Evolutionary conservation across 176 grass and related monocot genomes (phyloP).

Genomic region (Dendrocalamus sinicus): DNA sequence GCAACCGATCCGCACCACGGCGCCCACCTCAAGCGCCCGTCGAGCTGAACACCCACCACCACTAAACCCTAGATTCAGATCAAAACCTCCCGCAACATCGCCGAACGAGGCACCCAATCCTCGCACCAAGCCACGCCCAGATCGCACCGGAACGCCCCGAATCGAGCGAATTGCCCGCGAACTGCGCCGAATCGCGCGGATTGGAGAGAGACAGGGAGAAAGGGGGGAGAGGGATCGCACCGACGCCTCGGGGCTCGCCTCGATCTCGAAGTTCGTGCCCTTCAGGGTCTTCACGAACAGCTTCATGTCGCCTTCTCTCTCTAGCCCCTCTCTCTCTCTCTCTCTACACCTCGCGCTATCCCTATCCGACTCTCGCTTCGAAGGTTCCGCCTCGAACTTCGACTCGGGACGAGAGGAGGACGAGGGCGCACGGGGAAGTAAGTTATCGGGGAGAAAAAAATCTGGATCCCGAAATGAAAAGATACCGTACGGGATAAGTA

Average conservation of each 20-base stretch:
- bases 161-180: conserved; percentile 14
- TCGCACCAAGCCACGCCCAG: not conserved
- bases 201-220: not conserved
- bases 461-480: not conserved
- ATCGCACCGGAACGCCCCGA: not conserved
- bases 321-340: not conserved
- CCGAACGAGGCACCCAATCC: not conserved
- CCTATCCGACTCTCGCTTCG: conserved; percentile 28
- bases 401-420: conserved; percentile 42
- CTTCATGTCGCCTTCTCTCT: conserved; percentile 63
- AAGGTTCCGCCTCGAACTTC: conserved; percentile 43
- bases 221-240: conserved; percentile 38
- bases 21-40: not conserved
- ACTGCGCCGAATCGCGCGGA: conserved; percentile 18
- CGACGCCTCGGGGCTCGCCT: conserved; percentile 60
- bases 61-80: conserved; percentile 67
- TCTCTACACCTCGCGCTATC: not conserved
- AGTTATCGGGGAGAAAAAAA: conserved; percentile 40
- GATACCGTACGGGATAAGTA: not conserved
- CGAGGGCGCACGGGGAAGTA: conserved; percentile 29
- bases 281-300: conserved; percentile 88
- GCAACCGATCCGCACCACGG: not conserved
- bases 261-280: conserved; percentile 92
- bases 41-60: not conserved
- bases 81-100: not conserved